Evolutionary conservation across 306 rosid genomes (phyloP).

Genomic region (Prunus dulcis): DNA sequence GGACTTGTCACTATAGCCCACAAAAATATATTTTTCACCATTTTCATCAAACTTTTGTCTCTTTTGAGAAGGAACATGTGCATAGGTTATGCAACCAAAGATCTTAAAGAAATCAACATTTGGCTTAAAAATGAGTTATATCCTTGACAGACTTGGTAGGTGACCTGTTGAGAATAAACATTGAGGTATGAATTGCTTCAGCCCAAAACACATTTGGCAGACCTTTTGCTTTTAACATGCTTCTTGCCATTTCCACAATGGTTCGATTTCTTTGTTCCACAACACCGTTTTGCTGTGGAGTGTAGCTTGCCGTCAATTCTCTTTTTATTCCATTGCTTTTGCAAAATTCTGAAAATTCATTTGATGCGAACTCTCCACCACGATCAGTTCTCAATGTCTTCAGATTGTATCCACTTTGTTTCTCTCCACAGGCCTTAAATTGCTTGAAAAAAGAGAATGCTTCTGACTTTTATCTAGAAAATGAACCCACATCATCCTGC

Average conservation of each 20-base stretch:
- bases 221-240: too few relatives aligned
- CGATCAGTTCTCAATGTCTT: neutral
- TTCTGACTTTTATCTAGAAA: neutral
- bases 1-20: neutral
- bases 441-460: neutral
- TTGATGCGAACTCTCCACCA: constrained; percentile 2
- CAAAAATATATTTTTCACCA: neutral
- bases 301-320: neutral
- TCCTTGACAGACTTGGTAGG: neutral
- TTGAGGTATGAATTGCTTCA: neutral
- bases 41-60: neutral
- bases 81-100: neutral
- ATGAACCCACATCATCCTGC: neutral
- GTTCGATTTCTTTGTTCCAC: too few relatives aligned
- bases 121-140: neutral
- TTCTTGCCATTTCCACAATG: too few relatives aligned
- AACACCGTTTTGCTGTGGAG: constrained; percentile 2
- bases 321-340: neutral
- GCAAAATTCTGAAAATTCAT: neutral
- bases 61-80: neutral
- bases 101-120: neutral
- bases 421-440: neutral
- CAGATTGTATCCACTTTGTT: neutral
- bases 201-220: neutral
- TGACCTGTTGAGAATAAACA: neutral